Evolutionary conservation across 257 asterid species (phyloP).

Genomic region (Nicotiana attenuata): DNA sequence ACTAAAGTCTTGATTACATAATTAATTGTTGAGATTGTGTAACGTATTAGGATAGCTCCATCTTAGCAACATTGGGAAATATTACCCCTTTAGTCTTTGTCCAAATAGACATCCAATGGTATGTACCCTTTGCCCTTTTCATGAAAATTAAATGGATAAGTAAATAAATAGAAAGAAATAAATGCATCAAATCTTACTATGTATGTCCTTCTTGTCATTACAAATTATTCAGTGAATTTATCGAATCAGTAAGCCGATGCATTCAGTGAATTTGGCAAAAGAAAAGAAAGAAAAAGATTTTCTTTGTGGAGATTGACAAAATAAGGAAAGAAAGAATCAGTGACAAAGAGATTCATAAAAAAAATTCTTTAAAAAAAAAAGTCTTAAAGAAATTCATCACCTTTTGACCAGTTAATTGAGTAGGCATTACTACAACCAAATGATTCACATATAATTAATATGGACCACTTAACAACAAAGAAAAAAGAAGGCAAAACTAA

Average conservation of each 20-base stretch:
- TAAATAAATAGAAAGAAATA: not conserved
- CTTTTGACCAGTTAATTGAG: slow-evolving; percentile 28
- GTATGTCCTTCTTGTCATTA: not conserved
- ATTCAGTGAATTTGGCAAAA: not conserved
- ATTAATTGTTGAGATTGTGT: not conserved
- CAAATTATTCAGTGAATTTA: not conserved
- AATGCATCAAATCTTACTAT: not conserved
- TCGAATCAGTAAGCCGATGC: not conserved
- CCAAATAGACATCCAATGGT: not conserved
- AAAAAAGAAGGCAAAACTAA: not conserved
- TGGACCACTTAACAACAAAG: slow-evolving; percentile 28
- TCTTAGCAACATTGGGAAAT: not conserved
- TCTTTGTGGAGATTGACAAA: not conserved
- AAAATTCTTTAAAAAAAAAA: too few species aligned
- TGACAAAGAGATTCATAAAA: slow-evolving; percentile 7
- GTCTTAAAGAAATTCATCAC: slow-evolving; percentile 5
- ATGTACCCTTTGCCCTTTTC: not conserved
- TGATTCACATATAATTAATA: slow-evolving; percentile 1
- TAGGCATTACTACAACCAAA: slow-evolving; percentile 32
- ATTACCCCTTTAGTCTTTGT: too few species aligned
- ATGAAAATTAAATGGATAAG: not conserved
- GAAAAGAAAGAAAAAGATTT: not conserved
- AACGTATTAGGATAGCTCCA: not conserved
- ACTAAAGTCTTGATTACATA: not conserved
- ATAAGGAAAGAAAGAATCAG: not conserved